phyloP scores from a whole-genome alignment of 345 rosid species.

The Boechera stricta region DNA sequence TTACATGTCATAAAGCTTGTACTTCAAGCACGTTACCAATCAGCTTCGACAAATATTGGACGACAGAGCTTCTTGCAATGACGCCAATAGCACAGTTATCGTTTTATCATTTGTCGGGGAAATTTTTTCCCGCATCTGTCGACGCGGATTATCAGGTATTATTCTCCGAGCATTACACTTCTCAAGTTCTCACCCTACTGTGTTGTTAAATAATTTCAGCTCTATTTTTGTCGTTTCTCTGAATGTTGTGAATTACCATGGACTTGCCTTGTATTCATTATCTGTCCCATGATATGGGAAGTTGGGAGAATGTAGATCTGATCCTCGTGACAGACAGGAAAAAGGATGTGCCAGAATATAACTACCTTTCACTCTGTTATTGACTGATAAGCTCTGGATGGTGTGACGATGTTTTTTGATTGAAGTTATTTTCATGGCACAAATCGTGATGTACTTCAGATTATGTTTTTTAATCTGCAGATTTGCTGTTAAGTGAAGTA shows the following conservation, averaged over 20 bases:
- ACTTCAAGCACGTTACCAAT: constrained; percentile 71
- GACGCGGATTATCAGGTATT: constrained; percentile 94
- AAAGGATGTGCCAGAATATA: constrained; percentile 5
- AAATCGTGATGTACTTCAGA: constrained; percentile 15
- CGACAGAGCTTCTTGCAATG: constrained; percentile 45
- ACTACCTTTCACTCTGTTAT: constrained; percentile 8
- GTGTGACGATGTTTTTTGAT: constrained; percentile 16
- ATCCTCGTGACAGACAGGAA: constrained; percentile 2
- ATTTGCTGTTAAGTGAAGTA: constrained; percentile 74
- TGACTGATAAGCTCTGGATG: background rate
- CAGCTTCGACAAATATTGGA: constrained; percentile 68
- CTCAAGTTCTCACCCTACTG: constrained; percentile 17
- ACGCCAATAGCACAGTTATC: constrained; percentile 45
- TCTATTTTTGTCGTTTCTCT: constrained; percentile 20
- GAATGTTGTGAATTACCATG: constrained; percentile 16
- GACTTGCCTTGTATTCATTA: constrained; percentile 19
- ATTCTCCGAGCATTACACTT: constrained; percentile 27
- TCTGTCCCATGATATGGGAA: constrained; percentile 8
- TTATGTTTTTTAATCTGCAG: constrained; percentile 51
- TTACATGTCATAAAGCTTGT: constrained; percentile 62
- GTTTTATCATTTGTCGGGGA: constrained; percentile 67
- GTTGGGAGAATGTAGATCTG: background rate
- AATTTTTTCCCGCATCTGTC: constrained; percentile 78
- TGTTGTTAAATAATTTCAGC: constrained; percentile 2
- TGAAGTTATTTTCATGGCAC: constrained; percentile 25